Conservation (phyloP, 2,329 filamentous ascomycete species). For the Fonsecaea pedrosoi region DNA sequence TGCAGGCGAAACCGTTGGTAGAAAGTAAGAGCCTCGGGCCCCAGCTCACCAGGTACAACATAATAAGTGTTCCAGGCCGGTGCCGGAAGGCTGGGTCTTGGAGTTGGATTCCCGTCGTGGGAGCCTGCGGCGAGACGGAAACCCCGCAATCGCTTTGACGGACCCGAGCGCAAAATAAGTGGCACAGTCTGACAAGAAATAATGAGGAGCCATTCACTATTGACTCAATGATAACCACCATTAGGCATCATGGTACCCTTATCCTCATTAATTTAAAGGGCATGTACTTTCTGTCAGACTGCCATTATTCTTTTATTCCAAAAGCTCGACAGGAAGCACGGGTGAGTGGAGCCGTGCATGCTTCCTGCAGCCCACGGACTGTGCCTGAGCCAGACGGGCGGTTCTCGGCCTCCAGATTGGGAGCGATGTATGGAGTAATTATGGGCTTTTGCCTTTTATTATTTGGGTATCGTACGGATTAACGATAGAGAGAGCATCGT, state of each 20-base stretch:
- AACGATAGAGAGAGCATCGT: neutral
- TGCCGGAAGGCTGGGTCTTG: constrained; percentile 19
- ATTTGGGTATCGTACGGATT: neutral
- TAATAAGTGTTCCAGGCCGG: neutral
- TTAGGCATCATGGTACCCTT: too few species aligned
- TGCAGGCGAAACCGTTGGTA: neutral
- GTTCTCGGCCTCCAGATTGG: neutral
- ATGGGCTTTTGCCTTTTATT: neutral
- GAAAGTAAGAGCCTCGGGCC: constrained; percentile 13
- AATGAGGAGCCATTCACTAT: too few species aligned
- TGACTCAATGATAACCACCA: too few species aligned
- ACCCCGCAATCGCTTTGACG: constrained; percentile 20
- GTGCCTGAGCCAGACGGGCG: neutral
- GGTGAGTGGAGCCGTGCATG: neutral
- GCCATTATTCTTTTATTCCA: too few species aligned
- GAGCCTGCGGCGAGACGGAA: neutral
- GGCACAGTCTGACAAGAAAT: too few species aligned
- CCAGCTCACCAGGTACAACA: neutral
- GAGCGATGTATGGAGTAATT: neutral
- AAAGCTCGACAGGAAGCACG: neutral
- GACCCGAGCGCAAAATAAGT: neutral
- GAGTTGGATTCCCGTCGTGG: neutral
- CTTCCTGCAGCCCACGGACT: constrained; percentile 2
- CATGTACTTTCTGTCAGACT: too few species aligned
- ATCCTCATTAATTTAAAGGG: too few species aligned